Base-by-base conservation (phyloP, 768 basidiomycete species). In the Coprinopsis strossmayeri region DNA sequence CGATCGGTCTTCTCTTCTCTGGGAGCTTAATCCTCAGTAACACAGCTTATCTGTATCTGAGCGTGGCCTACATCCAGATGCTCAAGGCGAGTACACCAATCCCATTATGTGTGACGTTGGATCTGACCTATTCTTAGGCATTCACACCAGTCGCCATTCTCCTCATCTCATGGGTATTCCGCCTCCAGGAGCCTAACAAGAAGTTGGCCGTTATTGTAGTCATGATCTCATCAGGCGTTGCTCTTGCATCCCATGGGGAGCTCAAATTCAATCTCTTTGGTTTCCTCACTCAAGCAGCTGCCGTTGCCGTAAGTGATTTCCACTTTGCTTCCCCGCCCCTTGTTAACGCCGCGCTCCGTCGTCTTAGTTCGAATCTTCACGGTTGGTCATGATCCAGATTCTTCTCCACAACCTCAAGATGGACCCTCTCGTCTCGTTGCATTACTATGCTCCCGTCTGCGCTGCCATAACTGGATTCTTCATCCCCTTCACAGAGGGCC, bases 371-470 rank as follows among this genome's bases (percentile, higher is more conserved):
- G 95, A 99, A 67, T 87, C 91, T 1, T 87, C 88, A 17, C 87
- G 95, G 34, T 78, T 98, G 11, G 92, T 98, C 20, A 92, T 96
- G 82, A 97, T 98, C 52, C 89, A 98, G 64, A 81, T 94, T 45
- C 81, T 98, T 34, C 73, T 98, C 0, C 91, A 96, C 61, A 93
- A 93, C 30, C 70, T 96, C 60, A 96, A 96, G 70, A 97, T 98
- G 94, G 92, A 96, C 61, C 95, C 95, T 0, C 78, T 97, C 4
- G 89, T 92, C 18, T 96, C 93, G 4, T 67, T 98, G 45, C 90
- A 98, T 71, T 97, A 95, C 71, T 96, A 93, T 61, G 93, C 94
- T 9, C 93, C 93, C 12, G 90, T 97, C 45, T 98, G 95, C 64
- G 92, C 95, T 0, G 64, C 72, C 52, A 88, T 98, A 71, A 97